Evolutionary conservation across 345 rosid genomes (phyloP), one percentile per base, ranked within the genome.

Genomic region (Pugionium dolabratum): DNA sequence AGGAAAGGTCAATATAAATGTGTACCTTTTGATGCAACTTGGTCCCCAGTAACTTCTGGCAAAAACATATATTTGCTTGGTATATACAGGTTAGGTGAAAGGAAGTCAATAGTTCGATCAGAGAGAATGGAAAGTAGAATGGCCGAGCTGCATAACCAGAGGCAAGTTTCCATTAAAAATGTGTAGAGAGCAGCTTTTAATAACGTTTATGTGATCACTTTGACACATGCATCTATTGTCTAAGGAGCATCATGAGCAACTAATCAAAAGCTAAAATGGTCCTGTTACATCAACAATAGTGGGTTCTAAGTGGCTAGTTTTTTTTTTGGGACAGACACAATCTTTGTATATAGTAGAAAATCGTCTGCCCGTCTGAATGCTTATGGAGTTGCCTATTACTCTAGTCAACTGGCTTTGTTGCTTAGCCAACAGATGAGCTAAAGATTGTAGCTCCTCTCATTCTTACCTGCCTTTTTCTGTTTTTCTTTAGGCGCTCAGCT

Each of bases 31-130:
- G 52, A 76, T 58, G 67, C 62, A 73, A 59, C 27, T 60, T 54
- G 52, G 58, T 31, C 69, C 35, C 50, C 31, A 37, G 43, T 58
- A 42, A 40, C 63, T 46, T 32, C 65, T 52, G 26, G 43, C 67
- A 3, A 52, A 41, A 36, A 54, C 45, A 53, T 26, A 59, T 51
- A 54, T 27, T 3, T 75, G 45, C 61, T 64, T 69, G 44, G 52
- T 36, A 25, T 52, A 9, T 70, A 41, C 72, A 88, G 97, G 75
- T 79, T 90, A 80, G 75, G 70, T 68, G 66, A 71, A 37, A 84
- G 81, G 58, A 83, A 76, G 70, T 83, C 97, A 61, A 66, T 84
- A 62, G 89, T 94, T 73, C 85, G 97, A 82, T 79, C 97, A 60
- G 96, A 90, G 79, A 86, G 79, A 64, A 83, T 80, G 87, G 99